A percentile compares a stretch with the other conserved stretches of the same genome.
Conservation (phyloP, 2,329 filamentous ascomycete genomes). For the Penicillium sclerotigenum region DNA sequence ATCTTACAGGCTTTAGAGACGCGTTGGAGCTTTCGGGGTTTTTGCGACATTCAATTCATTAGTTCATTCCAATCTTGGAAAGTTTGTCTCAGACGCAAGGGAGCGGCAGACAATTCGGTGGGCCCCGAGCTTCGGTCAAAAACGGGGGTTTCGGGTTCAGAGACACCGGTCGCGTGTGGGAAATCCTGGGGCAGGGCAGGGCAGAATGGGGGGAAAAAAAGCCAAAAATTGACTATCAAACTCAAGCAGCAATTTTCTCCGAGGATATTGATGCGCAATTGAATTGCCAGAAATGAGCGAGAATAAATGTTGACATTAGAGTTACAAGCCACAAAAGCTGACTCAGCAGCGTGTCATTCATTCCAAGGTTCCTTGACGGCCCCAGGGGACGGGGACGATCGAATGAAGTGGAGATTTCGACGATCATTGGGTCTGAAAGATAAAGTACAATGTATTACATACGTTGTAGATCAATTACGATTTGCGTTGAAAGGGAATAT, state of each 20-base stretch:
- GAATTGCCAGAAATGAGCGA: not conserved
- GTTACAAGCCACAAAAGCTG: slow-evolving; percentile 4
- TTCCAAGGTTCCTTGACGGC: not conserved
- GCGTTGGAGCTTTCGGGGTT: slow-evolving; percentile 28
- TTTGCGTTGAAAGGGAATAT: not conserved
- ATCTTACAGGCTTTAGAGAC: slow-evolving; percentile 28
- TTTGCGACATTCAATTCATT: slow-evolving; percentile 25
- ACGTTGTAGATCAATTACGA: too few species aligned
- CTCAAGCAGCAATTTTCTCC: not conserved
- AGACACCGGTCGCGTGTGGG: not conserved
- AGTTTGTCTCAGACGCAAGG: not conserved
- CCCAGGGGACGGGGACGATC: not conserved
- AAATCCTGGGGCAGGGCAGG: slow-evolving; percentile 1
- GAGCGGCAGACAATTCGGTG: slow-evolving; percentile 1
- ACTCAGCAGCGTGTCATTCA: slow-evolving; percentile 12
- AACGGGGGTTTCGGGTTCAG: slow-evolving; percentile 2
- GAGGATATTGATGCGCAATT: slow-evolving; percentile 2
- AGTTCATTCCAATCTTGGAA: slow-evolving; percentile 9
- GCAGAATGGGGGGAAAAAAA: slow-evolving; percentile 8
- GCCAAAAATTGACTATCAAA: not conserved
- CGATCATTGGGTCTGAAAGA: not conserved
- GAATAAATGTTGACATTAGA: slow-evolving; percentile 3
- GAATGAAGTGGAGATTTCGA: not conserved
- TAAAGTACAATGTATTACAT: not conserved
- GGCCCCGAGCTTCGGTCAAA: slow-evolving; percentile 2